phyloP scores from a whole-genome alignment of 2,329 filamentous ascomycete species.

The Pestalotiopsis sp. region DNA sequence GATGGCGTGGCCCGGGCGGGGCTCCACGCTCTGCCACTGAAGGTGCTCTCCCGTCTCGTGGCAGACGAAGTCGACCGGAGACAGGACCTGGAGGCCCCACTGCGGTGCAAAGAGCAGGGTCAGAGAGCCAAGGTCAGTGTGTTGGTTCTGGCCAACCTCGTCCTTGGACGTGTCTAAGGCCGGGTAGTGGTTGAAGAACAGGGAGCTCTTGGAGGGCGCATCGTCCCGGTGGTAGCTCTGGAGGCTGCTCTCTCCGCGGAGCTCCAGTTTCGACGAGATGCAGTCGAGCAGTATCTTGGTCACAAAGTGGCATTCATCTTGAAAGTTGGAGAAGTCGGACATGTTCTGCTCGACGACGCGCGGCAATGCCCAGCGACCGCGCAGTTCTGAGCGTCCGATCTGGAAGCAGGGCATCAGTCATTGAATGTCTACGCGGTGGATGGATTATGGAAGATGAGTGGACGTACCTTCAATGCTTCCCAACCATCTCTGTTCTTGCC shows the following conservation, averaged over 20 bases:
- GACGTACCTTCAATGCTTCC: not conserved
- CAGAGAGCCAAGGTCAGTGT: constrained; percentile 2
- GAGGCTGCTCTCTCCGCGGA: not conserved
- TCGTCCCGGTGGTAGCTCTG: constrained; percentile 13
- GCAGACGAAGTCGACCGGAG: not conserved
- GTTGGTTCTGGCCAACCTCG: constrained; percentile 12
- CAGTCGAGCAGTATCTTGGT: constrained; percentile 13
- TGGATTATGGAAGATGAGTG: not conserved
- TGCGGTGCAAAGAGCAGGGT: not conserved
- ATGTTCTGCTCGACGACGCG: constrained; percentile 6
- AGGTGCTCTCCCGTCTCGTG: constrained; percentile 1
- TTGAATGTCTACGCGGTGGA: not conserved
- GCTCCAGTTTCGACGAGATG: constrained; percentile 9
- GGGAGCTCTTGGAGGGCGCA: constrained; percentile 9
- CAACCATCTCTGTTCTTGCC: not conserved
- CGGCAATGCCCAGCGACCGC: constrained; percentile 12
- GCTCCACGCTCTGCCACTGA: constrained; percentile 6
- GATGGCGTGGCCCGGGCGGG: constrained; percentile 4
- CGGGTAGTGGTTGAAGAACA: constrained; percentile 13
- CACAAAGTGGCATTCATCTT: constrained; percentile 9
- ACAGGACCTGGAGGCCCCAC: not conserved
- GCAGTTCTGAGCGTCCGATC: constrained; percentile 5
- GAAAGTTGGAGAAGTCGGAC: constrained; percentile 3
- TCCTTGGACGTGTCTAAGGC: constrained; percentile 1
- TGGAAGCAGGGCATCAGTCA: not conserved